Base-by-base conservation (phyloP, 2,329 filamentous ascomycete species). In the Ophiostoma ips region DNA sequence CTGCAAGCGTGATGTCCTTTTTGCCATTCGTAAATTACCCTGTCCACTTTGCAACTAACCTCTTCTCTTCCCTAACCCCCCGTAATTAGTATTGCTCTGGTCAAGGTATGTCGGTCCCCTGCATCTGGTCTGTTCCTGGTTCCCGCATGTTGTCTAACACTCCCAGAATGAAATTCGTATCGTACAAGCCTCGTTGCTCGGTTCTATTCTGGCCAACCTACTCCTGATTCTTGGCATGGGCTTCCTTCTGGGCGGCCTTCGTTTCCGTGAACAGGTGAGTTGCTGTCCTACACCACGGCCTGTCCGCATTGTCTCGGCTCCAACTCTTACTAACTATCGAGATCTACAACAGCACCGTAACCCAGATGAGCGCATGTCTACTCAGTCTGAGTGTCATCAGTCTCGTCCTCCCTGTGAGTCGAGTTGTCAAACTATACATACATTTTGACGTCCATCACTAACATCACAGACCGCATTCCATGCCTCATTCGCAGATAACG, bases 261-360 rank as follows among this genome's bases (percentile, higher is more conserved):
- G 87, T 55, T 95, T 80, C 64, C 83, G 84, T 62, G 89, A 95
- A 69, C 89, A 95, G 71, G 79, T 80, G 60, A 54, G 68, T 58
- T n/a, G n/a, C n/a, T n/a, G n/a, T n/a, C n/a, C 21, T n/a, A 28
- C 15, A 37, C 10, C 21, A 15, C 11, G 11, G 9, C 21, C 12
- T 28, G 13, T n/a, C 12, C n/a, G 15, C 8, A 1, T 13, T 41
- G 12, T 19, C 24, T 41, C 11, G 15, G 12, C 13, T 28, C 13
- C 19, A n/a, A 13, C 6, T 35, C 5, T 5, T 21, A 12, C 15
- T 18, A 18, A 16, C 19, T 7, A n/a, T 28, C 11, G 49, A 84
- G 77, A 82, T 95, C 55, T 95, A 95, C 68, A 95, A 95, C 68
- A 92, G 81, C 66, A 95, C 87, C 19, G 87, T 95, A 52, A 95